Evolutionary conservation across 2,329 filamentous ascomycete species (phyloP).

Genomic region (Sclerotinia borealis): DNA sequence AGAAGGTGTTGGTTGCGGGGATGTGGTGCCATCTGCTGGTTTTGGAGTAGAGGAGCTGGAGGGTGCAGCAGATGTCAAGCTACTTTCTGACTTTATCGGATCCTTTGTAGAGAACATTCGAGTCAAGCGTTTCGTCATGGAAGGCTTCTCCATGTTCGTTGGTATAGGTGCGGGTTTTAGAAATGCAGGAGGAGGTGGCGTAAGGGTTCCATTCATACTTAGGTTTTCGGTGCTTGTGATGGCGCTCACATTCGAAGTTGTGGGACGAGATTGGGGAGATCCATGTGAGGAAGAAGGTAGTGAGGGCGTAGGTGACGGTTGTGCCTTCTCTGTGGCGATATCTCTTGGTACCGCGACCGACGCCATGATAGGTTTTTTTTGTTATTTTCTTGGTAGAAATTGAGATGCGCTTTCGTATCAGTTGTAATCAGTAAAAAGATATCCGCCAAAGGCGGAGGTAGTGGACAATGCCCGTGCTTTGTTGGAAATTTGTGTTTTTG

Average conservation of each 20-base stretch:
- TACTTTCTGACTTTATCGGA: conserved; percentile 27
- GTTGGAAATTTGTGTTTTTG: conserved; percentile 8
- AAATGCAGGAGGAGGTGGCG: conserved; percentile 29
- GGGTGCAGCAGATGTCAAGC: conserved; percentile 22
- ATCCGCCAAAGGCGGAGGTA: conserved; percentile 21
- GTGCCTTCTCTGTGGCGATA: conserved; percentile 19
- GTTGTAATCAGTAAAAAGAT: conserved; percentile 11
- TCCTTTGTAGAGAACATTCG: conserved; percentile 61
- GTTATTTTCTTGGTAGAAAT: conserved; percentile 3
- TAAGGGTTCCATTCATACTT: conserved; percentile 26
- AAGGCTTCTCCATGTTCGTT: conserved; percentile 43
- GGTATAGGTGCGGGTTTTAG: conserved; percentile 20
- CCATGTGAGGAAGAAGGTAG: conserved; percentile 24
- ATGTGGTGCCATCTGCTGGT: conserved; percentile 17
- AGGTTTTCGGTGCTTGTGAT: conserved; percentile 27
- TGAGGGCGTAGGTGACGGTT: conserved; percentile 25
- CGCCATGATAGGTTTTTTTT: conserved; percentile 27
- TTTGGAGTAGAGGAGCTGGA: conserved; percentile 33
- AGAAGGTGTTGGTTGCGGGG: conserved; percentile 25
- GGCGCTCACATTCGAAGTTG: conserved; percentile 21
- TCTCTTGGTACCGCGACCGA: conserved; percentile 26
- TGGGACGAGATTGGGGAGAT: conserved; percentile 25
- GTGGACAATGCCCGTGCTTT: conserved; percentile 25
- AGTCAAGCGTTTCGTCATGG: conserved; percentile 58
- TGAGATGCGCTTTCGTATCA: conserved; percentile 8